Percentiles rank a stretch among this genome's conserved stretches.
phyloP scores from a whole-genome alignment of 129 eudicot species.

The Escallonia herrerae region DNA sequence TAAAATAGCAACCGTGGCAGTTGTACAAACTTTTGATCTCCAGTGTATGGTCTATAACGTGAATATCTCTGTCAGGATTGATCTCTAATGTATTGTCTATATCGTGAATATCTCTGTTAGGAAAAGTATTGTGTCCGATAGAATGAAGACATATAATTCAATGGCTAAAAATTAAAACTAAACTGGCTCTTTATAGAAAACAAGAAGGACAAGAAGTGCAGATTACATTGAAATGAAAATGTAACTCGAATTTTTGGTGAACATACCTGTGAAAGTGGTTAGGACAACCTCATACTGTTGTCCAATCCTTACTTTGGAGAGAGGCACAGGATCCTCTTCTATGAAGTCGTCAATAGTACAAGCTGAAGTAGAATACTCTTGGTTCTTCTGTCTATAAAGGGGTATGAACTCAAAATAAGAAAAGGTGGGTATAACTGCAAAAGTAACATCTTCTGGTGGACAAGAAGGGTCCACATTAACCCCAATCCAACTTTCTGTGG shows the following conservation, averaged over 20 bases:
- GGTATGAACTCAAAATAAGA: conserved; percentile 87
- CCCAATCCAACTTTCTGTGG: conserved; percentile 93
- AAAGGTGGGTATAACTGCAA: conserved; percentile 69
- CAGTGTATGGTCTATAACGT: no score
- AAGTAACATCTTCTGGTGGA: conserved; percentile 57
- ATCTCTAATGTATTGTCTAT: no score
- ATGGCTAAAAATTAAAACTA: no score
- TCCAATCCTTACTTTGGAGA: conserved; percentile 57
- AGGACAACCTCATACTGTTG: conserved; percentile 77
- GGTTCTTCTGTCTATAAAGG: conserved; percentile 28
- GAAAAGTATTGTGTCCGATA: no score
- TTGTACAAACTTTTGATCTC: no score
- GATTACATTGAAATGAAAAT: background rate
- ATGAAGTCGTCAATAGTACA: conserved; percentile 31
- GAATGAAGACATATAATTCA: no score
- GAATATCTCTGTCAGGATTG: no score
- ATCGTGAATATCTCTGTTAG: no score
- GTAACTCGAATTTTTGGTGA: background rate
- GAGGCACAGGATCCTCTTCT: conserved; percentile 70
- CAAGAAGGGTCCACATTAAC: conserved; percentile 61
- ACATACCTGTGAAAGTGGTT: conserved; percentile 73
- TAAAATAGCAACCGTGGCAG: no score
- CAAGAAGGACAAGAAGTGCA: no score
- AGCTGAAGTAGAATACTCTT: background rate
- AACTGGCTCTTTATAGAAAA: no score